Percentiles rank a stretch among this genome's conserved stretches.
These are phyloP conservation scores for Fomitiporia mediterranea DNA, from an alignment of 1,284 basidiomycete genomes.

Conservation along the genomic window DNA sequence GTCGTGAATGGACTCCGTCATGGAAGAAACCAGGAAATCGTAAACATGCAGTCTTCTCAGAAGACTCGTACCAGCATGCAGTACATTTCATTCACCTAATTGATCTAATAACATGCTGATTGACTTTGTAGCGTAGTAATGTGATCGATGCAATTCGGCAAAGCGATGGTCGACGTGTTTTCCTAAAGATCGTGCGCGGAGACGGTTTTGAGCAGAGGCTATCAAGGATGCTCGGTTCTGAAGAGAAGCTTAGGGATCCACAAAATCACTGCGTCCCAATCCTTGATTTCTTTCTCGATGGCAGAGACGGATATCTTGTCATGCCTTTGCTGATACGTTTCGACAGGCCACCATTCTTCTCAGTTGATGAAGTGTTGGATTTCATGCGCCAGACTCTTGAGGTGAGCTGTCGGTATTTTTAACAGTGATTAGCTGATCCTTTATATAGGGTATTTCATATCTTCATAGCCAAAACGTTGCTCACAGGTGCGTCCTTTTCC, in stretches of 20 bases:
- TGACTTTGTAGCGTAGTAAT: not conserved
- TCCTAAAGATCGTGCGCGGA: not conserved
- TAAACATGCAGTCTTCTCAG: constrained; percentile 13
- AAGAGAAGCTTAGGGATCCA: constrained; percentile 3
- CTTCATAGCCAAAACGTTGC: constrained; percentile 7
- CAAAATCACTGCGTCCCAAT: constrained; percentile 22
- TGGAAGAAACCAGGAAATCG: constrained; percentile 19
- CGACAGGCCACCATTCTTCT: constrained; percentile 12
- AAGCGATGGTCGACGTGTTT: not conserved
- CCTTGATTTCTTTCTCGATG: constrained; percentile 16
- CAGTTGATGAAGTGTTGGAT: constrained; percentile 21
- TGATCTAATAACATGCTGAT: not conserved
- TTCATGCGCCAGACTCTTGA: constrained; percentile 21
- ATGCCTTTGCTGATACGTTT: constrained; percentile 19
- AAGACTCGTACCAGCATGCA: constrained; percentile 16
- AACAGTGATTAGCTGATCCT: constrained; percentile 9
- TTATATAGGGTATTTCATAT: constrained; percentile 5
- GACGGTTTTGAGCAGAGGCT: not conserved
- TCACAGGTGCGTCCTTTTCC: not conserved
- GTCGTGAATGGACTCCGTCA: constrained; percentile 24
- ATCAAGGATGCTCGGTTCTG: constrained; percentile 9
- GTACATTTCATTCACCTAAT: not conserved
- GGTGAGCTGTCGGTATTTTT: constrained; percentile 9
- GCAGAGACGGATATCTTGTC: constrained; percentile 9
- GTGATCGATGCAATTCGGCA: not conserved